Evolutionary conservation across 169 alveolate genomes (phyloP), one percentile per base, ranked within the genome.

Genomic region (Eimeria tenella): DNA sequence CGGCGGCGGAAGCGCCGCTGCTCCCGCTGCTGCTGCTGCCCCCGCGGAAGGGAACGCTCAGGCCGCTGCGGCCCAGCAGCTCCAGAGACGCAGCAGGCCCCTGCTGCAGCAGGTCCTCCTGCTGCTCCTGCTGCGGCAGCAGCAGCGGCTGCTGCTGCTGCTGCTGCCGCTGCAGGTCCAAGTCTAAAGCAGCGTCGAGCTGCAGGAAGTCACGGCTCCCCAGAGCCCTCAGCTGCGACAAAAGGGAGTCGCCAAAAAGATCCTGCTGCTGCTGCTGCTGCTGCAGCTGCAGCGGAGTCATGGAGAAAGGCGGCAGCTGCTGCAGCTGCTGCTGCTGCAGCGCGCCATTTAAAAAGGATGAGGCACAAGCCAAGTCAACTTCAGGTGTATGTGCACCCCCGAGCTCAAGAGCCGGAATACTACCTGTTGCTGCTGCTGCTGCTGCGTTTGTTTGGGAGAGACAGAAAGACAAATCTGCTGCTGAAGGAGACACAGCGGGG

Each of bases 1-100:
- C 58, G 4, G 90, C 60, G 13, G 75, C 21, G 25, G 86, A 31
- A 2, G 42, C 42, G 42, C 42, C 50, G 86, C 62, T 50, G 68
- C 25, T 77, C 65, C 65, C 9, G 58, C n/a, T 75, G 86, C 63
- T 75, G 86, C 86, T 75, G 86, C 63, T 71, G 50, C 53, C 17
- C 6, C 82, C 23, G 19, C 23, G 73, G 25, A 6, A 63, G 15
- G 21, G 42, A 0, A 25, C 73, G 73, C 21, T 63, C 25, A n/a
- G 15, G 73, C 73, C 21, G 73, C 73, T 11, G 73, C 73, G 7
- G 73, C 73, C 42, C 42, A 11, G 73, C 73, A 11, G 73, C 21
- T 63, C 42, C 73, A 63, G 73, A 8, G 15, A 25, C 73, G 15
- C 21, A n/a, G 15, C 42, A 63, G 21, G 73, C 73, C 21, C 42